A percentile compares a stretch with the other conserved stretches of the same genome.
phyloP scores from a whole-genome alignment of 108 stramenopile genomes.

The Epithemia pelagica region DNA sequence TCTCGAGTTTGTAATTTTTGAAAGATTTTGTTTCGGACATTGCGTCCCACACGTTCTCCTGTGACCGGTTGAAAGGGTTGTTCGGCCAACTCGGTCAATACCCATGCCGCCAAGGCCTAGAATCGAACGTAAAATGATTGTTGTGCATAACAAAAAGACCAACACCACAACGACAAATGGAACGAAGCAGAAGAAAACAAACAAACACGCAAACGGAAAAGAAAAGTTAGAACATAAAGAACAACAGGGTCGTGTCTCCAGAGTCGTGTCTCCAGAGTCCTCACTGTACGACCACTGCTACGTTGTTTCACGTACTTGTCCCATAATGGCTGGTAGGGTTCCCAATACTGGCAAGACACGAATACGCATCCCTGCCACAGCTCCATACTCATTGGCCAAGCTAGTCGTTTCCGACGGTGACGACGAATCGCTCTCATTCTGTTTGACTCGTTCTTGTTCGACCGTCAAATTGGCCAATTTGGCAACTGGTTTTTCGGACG shows the following conservation, averaged over 20 bases:
- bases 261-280: too few species aligned
- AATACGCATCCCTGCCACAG: constrained; percentile 92
- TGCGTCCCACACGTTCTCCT: constrained; percentile 74
- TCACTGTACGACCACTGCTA: too few species aligned
- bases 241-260: too few species aligned
- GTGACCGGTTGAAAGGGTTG: constrained; percentile 85
- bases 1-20: constrained; percentile 69
- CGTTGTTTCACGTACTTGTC: constrained; percentile 57
- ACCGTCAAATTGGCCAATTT: constrained; percentile 85
- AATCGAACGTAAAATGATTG: neutral
- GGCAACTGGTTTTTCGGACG: constrained; percentile 87
- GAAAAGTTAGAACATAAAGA: too few species aligned
- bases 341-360: constrained; percentile 95
- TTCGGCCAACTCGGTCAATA: constrained; percentile 86
- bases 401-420: neutral
- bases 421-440: too few species aligned
- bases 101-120: constrained; percentile 70
- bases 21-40: constrained; percentile 54
- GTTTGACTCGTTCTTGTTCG: constrained; percentile 77
- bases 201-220: too few species aligned
- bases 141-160: neutral
- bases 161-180: neutral
- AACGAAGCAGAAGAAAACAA: neutral
- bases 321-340: constrained; percentile 96
- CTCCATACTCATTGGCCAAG: constrained; percentile 76